These are phyloP conservation scores for Fusarium staphyleae DNA, from an alignment of 2,329 filamentous ascomycete genomes.

Conservation along the genomic window DNA sequence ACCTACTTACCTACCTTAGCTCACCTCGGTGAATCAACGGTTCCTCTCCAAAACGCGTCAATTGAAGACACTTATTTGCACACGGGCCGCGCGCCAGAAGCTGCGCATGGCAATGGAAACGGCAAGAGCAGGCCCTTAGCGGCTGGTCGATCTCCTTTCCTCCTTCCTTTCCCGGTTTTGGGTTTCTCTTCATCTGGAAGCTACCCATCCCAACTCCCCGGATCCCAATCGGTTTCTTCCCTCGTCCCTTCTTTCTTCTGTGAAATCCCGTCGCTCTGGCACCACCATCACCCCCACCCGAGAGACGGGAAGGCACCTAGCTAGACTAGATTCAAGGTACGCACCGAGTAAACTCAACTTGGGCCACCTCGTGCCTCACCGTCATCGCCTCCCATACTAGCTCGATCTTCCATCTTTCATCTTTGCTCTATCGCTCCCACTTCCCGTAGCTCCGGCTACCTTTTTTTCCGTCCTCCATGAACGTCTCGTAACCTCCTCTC, in stretches of 20 bases:
- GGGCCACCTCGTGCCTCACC: slow-evolving; percentile 27
- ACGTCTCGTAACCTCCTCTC: slow-evolving; percentile 15
- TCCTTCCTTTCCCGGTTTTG: slow-evolving; percentile 23
- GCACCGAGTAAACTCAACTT: slow-evolving; percentile 6
- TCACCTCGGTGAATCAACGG: slow-evolving; percentile 21
- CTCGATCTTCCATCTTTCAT: slow-evolving; percentile 9
- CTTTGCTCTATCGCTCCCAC: slow-evolving; percentile 22
- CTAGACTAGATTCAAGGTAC: slow-evolving; percentile 3
- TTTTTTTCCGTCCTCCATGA: slow-evolving; percentile 25
- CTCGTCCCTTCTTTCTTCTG: slow-evolving; percentile 6
- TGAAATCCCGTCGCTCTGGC: not conserved
- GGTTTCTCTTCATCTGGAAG: slow-evolving; percentile 15
- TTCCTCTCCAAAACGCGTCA: slow-evolving; percentile 12
- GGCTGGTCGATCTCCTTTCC: slow-evolving; percentile 35
- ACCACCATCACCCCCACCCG: slow-evolving; percentile 5
- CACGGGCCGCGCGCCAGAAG: slow-evolving; percentile 23
- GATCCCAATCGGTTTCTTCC: slow-evolving; percentile 16
- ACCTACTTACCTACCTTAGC: not conserved
- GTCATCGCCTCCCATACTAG: slow-evolving; percentile 28
- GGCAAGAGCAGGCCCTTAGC: slow-evolving; percentile 33
- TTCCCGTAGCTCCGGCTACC: slow-evolving; percentile 21
- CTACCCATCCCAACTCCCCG: slow-evolving; percentile 13
- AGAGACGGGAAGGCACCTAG: slow-evolving; percentile 14
- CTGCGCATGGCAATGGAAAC: slow-evolving; percentile 30
- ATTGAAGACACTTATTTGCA: slow-evolving; percentile 14